Evolutionary conservation across 352 stramenopile genomes (phyloP).

Genomic region (Pythium aquatile): DNA sequence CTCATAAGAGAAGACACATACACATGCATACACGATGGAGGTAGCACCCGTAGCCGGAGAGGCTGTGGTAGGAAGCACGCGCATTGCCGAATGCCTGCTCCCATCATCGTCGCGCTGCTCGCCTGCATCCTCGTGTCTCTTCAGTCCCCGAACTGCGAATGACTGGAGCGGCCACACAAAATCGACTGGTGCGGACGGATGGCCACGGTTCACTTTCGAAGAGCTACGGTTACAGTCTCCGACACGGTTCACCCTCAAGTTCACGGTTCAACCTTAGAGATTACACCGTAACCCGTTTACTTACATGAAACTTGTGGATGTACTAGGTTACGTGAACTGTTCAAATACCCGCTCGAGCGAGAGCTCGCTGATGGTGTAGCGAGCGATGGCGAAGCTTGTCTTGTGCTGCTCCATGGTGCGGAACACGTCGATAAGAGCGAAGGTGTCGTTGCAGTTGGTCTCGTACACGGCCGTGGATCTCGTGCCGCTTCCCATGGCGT

Average conservation of each 20-base stretch:
- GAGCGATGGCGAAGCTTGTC: conserved; percentile 61
- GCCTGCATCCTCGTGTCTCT: background rate
- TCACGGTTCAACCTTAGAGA: background rate
- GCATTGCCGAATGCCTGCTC: conserved; percentile 16
- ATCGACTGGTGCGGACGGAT: conserved; percentile 19
- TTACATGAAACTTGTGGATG: conserved; percentile 7
- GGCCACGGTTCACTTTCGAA: conserved; percentile 6
- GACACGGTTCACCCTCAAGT: conserved; percentile 13
- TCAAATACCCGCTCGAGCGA: conserved; percentile 94
- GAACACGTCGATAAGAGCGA: conserved; percentile 80
- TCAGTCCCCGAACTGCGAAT: background rate
- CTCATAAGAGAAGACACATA: conserved; percentile 27
- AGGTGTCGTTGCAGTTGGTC: conserved; percentile 60
- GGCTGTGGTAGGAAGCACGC: conserved; percentile 1
- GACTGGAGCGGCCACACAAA: conserved; percentile 21
- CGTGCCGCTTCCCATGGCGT: conserved; percentile 46
- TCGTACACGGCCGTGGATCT: conserved; percentile 66
- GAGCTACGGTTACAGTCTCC: conserved; percentile 4
- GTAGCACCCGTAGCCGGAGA: background rate
- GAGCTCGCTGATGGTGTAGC: conserved; percentile 91
- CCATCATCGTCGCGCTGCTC: background rate
- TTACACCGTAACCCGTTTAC: conserved; percentile 21
- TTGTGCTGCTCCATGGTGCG: conserved; percentile 77
- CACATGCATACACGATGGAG: conserved; percentile 3
- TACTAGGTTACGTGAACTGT: conserved; percentile 72